phyloP scores from a whole-genome alignment of 2,329 filamentous ascomycete genomes.

The Hypoxylon sp. region DNA sequence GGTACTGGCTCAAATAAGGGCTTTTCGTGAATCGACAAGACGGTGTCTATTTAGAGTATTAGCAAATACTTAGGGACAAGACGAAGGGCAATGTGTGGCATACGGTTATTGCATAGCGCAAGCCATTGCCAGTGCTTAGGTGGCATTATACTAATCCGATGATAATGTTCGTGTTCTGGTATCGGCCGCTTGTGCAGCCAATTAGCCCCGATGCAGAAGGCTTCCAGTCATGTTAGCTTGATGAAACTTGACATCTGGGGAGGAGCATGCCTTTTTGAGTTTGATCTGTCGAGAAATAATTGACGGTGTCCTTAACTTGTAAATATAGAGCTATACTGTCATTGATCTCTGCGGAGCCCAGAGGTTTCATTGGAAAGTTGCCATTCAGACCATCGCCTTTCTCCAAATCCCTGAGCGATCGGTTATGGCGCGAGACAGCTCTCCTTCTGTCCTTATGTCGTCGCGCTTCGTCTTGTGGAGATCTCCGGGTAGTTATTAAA shows the following conservation, averaged over 20 bases:
- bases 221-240: slow-evolving; percentile 57
- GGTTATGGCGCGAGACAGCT: slow-evolving; percentile 29
- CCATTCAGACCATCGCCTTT: slow-evolving; percentile 38
- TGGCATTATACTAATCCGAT: slow-evolving; percentile 56
- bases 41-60: slow-evolving; percentile 65
- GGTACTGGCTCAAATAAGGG: slow-evolving; percentile 56
- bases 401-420: slow-evolving; percentile 44
- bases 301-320: slow-evolving; percentile 79
- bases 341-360: slow-evolving; percentile 33
- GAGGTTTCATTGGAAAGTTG: slow-evolving; percentile 26
- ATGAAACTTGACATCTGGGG: not conserved
- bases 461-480: slow-evolving; percentile 32
- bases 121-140: slow-evolving; percentile 78
- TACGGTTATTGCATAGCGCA: slow-evolving; percentile 75
- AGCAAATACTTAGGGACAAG: slow-evolving; percentile 35
- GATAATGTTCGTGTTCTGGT: slow-evolving; percentile 39
- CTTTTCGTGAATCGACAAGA: slow-evolving; percentile 78
- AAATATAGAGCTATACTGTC: slow-evolving; percentile 59
- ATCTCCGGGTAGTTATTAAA: slow-evolving; percentile 63
- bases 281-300: slow-evolving; percentile 81
- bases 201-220: slow-evolving; percentile 80
- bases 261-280: slow-evolving; percentile 70
- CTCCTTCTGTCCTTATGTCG: slow-evolving; percentile 37
- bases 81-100: slow-evolving; percentile 34
- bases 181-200: slow-evolving; percentile 65